Conservation (phyloP, 768 basidiomycete species). For the Clitopilus hobsonii region DNA sequence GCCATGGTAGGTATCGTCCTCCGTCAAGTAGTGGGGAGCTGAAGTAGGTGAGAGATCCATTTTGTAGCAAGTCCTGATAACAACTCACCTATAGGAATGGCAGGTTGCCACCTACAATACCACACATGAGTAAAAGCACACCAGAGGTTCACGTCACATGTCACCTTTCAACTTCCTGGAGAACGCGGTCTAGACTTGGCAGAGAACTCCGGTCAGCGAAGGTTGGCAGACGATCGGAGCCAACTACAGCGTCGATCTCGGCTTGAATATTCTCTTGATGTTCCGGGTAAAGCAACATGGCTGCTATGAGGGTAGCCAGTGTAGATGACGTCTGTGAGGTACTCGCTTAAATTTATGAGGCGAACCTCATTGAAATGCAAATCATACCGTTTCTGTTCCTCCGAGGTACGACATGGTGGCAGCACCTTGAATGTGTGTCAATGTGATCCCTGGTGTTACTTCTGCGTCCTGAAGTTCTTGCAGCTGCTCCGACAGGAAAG, state of each 20-base stretch:
- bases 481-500: constrained; percentile 10
- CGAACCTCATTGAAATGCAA: too few relatives aligned
- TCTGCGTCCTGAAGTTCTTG: constrained; percentile 5
- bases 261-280: constrained; percentile 11
- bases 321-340: constrained; percentile 17
- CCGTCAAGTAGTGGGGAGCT: constrained; percentile 19
- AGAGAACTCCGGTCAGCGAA: constrained; percentile 12
- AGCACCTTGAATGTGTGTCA: constrained; percentile 7
- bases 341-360: not conserved
- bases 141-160: not conserved
- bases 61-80: constrained; percentile 6
- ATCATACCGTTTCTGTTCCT: constrained; percentile 12
- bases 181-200: constrained; percentile 10
- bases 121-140: not conserved
- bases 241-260: constrained; percentile 13
- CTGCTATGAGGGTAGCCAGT: constrained; percentile 14
- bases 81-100: constrained; percentile 1
- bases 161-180: constrained; percentile 10
- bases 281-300: constrained; percentile 14
- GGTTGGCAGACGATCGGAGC: constrained; percentile 11
- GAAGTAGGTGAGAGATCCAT: constrained; percentile 15
- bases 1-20: constrained; percentile 26
- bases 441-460: not conserved
- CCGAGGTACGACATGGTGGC: constrained; percentile 8
- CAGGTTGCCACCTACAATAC: constrained; percentile 11